Base-by-base conservation (phyloP, 768 basidiomycete species). In the Baorangia bicolor region DNA sequence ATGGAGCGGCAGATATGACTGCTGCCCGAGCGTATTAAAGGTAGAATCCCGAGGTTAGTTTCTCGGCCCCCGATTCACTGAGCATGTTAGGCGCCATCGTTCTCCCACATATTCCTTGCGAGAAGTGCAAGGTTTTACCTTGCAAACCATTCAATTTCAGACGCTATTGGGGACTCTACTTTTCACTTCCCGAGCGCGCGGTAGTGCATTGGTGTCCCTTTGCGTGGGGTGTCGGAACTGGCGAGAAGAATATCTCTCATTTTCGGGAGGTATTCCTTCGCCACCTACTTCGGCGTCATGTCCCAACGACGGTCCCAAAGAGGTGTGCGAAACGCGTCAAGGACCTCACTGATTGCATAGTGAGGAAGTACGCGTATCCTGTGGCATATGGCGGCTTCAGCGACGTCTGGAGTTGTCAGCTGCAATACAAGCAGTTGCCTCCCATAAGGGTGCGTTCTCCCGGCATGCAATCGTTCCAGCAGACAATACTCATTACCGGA, bases 341-440 rank as follows among this genome's bases (percentile, higher is more conserved):
- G 30, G 10, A 37, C 49, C 64, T 69, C 55, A 69, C 70, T 3
- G 10, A 54, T 1, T 44, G 28, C 27, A 42, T 69, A 45, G 30
- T 20, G 49, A 68, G 13, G 42, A 54, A 25, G 8, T 10, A 58
- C 20, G 35, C 44, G 10, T 64, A 69, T 52, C 70, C 70, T 30
- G 55, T 30, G 0, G 70, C 69, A 0, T 55, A 62, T 37, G 69
- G 69, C 1, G 70, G 69, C 23, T 70, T 72, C 56, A 72, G 68
- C 18, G 69, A 69, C 3, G 41, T 69, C 49, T 69, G 70, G 69
- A 35, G 50, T 5, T 72, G 70, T 21, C n/a, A 34, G 18, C 38
- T 63, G 28, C 39, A 9, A 35, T 0, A 2, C 31, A 18, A n/a
- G 13, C 43, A 33, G 2, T 30, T 5, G 35, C 51, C 53, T 49